These are phyloP conservation scores for Clarireedia homoeocarpa DNA, from an alignment of 2,329 filamentous ascomycete genomes.

Conservation along the genomic window DNA sequence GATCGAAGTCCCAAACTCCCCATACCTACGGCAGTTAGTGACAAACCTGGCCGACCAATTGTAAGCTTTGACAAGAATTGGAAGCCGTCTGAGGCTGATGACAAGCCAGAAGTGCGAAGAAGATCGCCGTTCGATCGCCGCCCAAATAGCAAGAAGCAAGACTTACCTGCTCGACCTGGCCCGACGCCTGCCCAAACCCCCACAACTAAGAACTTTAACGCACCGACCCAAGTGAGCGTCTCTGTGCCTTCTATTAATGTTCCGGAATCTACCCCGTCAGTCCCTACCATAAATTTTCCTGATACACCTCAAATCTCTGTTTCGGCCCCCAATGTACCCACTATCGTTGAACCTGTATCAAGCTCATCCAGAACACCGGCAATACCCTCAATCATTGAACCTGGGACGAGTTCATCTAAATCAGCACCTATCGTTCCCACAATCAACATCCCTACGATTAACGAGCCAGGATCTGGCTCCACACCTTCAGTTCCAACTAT, in stretches of 20 bases:
- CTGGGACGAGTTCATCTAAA: constrained; percentile 28
- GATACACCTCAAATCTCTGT: constrained; percentile 23
- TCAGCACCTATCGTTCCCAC: constrained; percentile 30
- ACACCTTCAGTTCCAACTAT: constrained; percentile 23
- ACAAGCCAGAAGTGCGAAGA: constrained; percentile 47
- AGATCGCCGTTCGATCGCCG: constrained; percentile 25
- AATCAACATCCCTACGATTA: constrained; percentile 25
- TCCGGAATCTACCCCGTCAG: constrained; percentile 19
- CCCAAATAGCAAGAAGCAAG: constrained; percentile 21
- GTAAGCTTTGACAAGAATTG: constrained; percentile 91
- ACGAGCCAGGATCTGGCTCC: constrained; percentile 10
- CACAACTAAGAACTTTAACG: constrained; percentile 33
- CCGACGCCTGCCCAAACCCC: constrained; percentile 27
- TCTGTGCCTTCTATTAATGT: constrained; percentile 27
- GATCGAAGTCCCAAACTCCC: constrained; percentile 83
- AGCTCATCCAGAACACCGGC: constrained; percentile 18
- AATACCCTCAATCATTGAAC: constrained; percentile 21
- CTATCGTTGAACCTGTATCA: constrained; percentile 29
- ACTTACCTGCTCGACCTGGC: constrained; percentile 21
- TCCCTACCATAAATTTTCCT: constrained; percentile 28
- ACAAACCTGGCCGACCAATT: constrained; percentile 84
- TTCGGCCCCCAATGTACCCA: constrained; percentile 20
- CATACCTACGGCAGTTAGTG: constrained; percentile 83
- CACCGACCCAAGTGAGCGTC: constrained; percentile 38
- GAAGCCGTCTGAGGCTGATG: constrained; percentile 59